These are phyloP conservation scores for Exserohilum turcica DNA, from an alignment of 2,329 filamentous ascomycete genomes.

Conservation along the genomic window DNA sequence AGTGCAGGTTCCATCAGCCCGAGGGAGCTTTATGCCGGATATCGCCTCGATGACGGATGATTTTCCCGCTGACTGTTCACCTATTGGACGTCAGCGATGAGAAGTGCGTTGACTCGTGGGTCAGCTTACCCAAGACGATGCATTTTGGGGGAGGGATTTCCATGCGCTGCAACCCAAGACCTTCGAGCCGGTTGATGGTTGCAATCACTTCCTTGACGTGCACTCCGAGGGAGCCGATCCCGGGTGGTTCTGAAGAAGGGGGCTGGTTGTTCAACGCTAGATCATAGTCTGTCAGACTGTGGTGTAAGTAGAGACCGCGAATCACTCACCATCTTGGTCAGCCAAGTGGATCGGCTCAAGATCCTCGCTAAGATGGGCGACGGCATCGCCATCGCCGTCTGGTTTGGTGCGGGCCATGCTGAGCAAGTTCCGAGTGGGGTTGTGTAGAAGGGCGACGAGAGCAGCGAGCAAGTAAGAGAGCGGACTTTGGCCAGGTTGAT, in stretches of 20 bases:
- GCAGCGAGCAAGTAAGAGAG: not conserved
- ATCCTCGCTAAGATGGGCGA: conserved; percentile 12
- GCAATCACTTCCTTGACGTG: conserved; percentile 69
- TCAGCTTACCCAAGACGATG: conserved; percentile 69
- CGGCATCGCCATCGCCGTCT: conserved; percentile 2
- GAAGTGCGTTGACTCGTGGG: not conserved
- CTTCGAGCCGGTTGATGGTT: conserved; percentile 66
- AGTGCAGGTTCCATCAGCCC: conserved; percentile 75
- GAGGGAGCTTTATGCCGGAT: conserved; percentile 71
- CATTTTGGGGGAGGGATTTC: conserved; percentile 74
- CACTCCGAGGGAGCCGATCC: conserved; percentile 57
- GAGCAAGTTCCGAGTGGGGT: not conserved
- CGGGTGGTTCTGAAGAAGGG: not conserved
- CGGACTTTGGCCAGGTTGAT: not conserved
- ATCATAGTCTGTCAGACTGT: not conserved
- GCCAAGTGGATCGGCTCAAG: conserved; percentile 10
- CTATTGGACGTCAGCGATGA: conserved; percentile 10
- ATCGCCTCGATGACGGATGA: conserved; percentile 62
- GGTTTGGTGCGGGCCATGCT: conserved; percentile 15
- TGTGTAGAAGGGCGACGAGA: not conserved
- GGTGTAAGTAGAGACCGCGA: not conserved
- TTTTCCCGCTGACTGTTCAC: conserved; percentile 82
- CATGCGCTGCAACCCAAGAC: conserved; percentile 73
- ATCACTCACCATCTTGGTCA: conserved; percentile 10
- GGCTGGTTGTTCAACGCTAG: not conserved